phyloP scores from a whole-genome alignment of 805 yeast species.

The Yamadazyma akitaensis region DNA sequence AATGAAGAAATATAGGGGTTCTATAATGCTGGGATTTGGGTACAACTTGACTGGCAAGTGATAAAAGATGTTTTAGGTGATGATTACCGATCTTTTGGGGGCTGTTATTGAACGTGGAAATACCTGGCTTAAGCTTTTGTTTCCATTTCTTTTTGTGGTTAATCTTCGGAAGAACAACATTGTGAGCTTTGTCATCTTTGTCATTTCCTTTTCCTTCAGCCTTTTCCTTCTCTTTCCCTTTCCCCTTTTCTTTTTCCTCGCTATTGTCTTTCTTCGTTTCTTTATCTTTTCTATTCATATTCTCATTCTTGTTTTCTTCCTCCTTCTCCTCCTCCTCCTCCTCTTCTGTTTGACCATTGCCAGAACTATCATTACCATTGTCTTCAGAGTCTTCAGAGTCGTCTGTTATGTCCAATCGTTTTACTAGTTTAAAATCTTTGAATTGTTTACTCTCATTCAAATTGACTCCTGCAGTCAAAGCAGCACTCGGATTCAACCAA shows the following conservation, averaged over 20 bases:
- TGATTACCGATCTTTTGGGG: conserved; percentile 51
- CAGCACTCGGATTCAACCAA: conserved; percentile 44
- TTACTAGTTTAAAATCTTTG: conserved; percentile 13
- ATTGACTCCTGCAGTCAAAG: conserved; percentile 21
- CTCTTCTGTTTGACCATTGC: conserved; percentile 3
- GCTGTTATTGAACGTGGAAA: conserved; percentile 46
- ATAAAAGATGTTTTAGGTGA: conserved; percentile 49
- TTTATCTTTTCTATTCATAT: not conserved
- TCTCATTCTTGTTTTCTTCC: not conserved
- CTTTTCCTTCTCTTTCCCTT: conserved; percentile 29
- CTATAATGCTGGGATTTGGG: conserved; percentile 59
- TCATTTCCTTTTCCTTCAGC: conserved; percentile 28
- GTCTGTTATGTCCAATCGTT: conserved; percentile 7
- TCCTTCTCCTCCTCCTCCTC: not conserved
- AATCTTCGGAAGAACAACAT: conserved; percentile 27
- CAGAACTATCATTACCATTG: conserved; percentile 6
- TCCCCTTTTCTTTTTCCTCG: conserved; percentile 23
- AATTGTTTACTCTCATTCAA: conserved; percentile 9
- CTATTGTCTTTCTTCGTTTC: conserved; percentile 6
- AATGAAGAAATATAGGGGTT: conserved; percentile 67
- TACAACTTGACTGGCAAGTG: conserved; percentile 46
- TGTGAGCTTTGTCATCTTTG: not conserved
- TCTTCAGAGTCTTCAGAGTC: conserved; percentile 5
- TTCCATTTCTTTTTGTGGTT: conserved; percentile 44
- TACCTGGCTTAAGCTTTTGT: conserved; percentile 54